Evolutionary conservation across 805 yeast species (phyloP).

Genomic region (Phaffomyces thermotolerans): DNA sequence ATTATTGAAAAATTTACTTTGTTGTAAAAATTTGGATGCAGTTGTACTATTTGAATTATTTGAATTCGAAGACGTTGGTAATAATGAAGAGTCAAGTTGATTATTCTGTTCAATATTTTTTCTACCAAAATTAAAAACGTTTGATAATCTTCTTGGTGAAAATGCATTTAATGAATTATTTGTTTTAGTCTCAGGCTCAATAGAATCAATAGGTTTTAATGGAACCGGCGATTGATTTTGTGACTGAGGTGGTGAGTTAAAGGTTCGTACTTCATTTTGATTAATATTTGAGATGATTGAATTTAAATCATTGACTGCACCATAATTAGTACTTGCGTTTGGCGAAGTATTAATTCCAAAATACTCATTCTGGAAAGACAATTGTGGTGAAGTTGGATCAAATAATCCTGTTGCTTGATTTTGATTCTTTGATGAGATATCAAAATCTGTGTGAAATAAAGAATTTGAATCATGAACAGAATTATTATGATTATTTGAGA

Average conservation of each 20-base stretch:
- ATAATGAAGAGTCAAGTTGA: background rate
- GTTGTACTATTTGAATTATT: background rate
- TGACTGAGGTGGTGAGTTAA: conserved; percentile 8
- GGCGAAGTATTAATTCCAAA: conserved; percentile 21
- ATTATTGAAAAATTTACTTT: conserved; percentile 21
- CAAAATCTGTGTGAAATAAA: conserved; percentile 15
- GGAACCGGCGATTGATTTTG: conserved; percentile 9
- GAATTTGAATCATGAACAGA: conserved; percentile 12
- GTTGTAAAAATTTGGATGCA: conserved; percentile 10
- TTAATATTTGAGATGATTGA: conserved; percentile 21
- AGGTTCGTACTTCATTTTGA: conserved; percentile 4
- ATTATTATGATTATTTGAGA: conserved; percentile 1
- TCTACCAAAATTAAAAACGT: conserved; percentile 24
- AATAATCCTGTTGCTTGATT: conserved; percentile 5
- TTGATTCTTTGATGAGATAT: conserved; percentile 12
- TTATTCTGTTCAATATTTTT: conserved; percentile 2
- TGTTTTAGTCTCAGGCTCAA: conserved; percentile 1
- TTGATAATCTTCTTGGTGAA: conserved; percentile 27
- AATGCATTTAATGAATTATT: conserved; percentile 13
- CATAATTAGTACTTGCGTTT: conserved; percentile 3
- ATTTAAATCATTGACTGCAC: conserved; percentile 15
- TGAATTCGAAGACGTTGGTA: background rate
- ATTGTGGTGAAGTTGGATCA: conserved; percentile 8
- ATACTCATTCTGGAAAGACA: conserved; percentile 11
- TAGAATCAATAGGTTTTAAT: background rate